Evolutionary conservation across 306 rosid species (phyloP).

Genomic region (Vigna angularis): DNA sequence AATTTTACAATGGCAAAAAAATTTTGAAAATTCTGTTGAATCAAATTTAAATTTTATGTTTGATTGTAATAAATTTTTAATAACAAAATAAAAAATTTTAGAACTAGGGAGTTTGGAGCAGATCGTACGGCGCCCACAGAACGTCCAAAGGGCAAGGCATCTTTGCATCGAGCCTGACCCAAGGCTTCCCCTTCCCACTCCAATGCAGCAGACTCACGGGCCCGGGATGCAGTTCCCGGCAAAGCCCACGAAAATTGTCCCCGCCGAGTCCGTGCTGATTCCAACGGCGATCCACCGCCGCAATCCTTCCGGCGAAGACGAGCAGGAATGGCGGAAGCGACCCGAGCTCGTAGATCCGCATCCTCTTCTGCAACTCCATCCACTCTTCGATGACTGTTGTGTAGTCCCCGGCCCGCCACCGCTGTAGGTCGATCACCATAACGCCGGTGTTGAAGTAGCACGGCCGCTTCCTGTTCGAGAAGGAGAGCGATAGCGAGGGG

Average conservation of each 20-base stretch:
- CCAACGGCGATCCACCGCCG: conserved; percentile 85
- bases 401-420: conserved; percentile 80
- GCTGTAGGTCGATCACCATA: conserved; percentile 81
- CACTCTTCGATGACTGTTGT: conserved; percentile 77
- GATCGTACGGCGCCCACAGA: conserved; percentile 91
- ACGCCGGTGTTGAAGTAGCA: conserved; percentile 97
- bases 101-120: conserved; percentile 39
- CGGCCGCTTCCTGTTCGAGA: conserved; percentile 60
- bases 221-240: conserved; percentile 80
- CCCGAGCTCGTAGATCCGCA: conserved; percentile 94
- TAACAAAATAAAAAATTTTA: too few species aligned
- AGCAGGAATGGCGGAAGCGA: conserved; percentile 86
- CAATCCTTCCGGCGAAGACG: conserved; percentile 82
- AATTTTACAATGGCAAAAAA: too few species aligned
- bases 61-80: too few species aligned
- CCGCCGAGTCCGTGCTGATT: conserved; percentile 98
- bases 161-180: conserved; percentile 81
- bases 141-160: conserved; percentile 89
- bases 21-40: too few species aligned
- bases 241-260: conserved; percentile 77
- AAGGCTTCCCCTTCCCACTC: conserved; percentile 98
- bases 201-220: conserved; percentile 91
- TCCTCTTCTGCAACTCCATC: conserved; percentile 96
- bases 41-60: too few species aligned
- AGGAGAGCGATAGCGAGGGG: conserved; percentile 66